Percentiles rank a stretch among this genome's conserved stretches.
phyloP scores from a whole-genome alignment of 140 eudicot genomes.

The Bidens hawaiensis region DNA sequence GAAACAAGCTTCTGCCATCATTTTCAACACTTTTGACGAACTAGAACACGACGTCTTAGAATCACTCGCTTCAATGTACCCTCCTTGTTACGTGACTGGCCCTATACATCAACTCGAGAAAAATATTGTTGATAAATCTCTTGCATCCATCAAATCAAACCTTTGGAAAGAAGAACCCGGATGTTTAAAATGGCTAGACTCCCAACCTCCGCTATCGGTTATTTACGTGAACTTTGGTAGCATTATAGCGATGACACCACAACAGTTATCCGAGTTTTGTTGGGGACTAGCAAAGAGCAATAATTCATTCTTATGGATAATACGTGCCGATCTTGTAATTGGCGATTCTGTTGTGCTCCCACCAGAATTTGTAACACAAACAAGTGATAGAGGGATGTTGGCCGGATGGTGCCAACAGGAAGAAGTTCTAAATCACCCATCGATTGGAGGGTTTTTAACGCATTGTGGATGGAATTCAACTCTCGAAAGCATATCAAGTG shows the following conservation, averaged over 20 bases:
- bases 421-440: slow-evolving; percentile 12
- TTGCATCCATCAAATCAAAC: slow-evolving; percentile 5
- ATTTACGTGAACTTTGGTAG: slow-evolving; percentile 23
- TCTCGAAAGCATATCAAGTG: slow-evolving; percentile 9
- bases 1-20: slow-evolving; percentile 1
- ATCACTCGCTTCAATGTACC: neutral
- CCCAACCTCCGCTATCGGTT: neutral
- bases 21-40: slow-evolving; percentile 12
- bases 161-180: slow-evolving; percentile 7
- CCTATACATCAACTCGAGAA: slow-evolving; percentile 12
- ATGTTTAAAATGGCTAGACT: slow-evolving; percentile 12
- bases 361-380: neutral
- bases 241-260: neutral
- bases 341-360: slow-evolving; percentile 2
- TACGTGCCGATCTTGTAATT: slow-evolving; percentile 6
- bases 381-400: slow-evolving; percentile 9
- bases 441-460: slow-evolving; percentile 22
- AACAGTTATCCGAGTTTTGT: neutral
- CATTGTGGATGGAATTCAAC: slow-evolving; percentile 26
- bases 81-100: neutral
- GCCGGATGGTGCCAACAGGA: slow-evolving; percentile 15
- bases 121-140: neutral
- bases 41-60: neutral
- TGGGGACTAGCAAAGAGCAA: slow-evolving; percentile 22
- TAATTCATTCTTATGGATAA: slow-evolving; percentile 16